phyloP scores from a whole-genome alignment of 805 yeast species.

The Ogataea methylovora region DNA sequence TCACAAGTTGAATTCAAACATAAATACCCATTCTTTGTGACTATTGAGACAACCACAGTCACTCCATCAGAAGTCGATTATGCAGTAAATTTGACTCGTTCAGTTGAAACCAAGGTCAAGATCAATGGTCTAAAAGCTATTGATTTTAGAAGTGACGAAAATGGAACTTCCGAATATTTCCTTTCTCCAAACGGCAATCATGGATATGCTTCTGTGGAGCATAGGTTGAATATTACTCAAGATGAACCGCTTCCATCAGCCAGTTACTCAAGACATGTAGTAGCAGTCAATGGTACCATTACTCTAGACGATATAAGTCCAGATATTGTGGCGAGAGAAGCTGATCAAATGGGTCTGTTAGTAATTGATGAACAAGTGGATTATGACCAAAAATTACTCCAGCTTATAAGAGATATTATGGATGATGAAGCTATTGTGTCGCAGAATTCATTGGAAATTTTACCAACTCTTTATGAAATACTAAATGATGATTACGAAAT shows the following conservation, averaged over 20 bases:
- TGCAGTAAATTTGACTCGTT: constrained; percentile 22
- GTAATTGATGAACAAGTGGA: too few relatives aligned
- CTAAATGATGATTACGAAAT: too few relatives aligned
- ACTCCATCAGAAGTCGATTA: constrained; percentile 18
- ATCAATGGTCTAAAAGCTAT: constrained; percentile 14
- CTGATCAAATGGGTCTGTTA: too few relatives aligned
- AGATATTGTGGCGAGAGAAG: too few relatives aligned
- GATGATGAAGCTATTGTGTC: too few relatives aligned
- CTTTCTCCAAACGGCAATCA: constrained; percentile 37
- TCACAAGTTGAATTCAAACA: too few relatives aligned
- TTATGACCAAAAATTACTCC: too few relatives aligned
- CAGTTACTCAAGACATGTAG: constrained; percentile 22
- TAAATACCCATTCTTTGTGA: constrained; percentile 24
- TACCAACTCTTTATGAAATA: too few relatives aligned
- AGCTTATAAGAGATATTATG: too few relatives aligned
- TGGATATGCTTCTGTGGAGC: constrained; percentile 33
- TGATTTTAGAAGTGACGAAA: constrained; percentile 23
- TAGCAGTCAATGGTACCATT: constrained; percentile 23
- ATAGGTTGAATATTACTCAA: constrained; percentile 23
- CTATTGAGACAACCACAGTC: constrained; percentile 11
- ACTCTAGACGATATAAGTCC: too few relatives aligned
- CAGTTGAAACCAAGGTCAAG: constrained; percentile 8
- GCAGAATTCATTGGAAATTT: too few relatives aligned
- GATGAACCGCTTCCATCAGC: constrained; percentile 13
- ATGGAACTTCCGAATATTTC: constrained; percentile 37